phyloP scores from a whole-genome alignment of 306 rosid genomes.

The Calophaca sinica region DNA sequence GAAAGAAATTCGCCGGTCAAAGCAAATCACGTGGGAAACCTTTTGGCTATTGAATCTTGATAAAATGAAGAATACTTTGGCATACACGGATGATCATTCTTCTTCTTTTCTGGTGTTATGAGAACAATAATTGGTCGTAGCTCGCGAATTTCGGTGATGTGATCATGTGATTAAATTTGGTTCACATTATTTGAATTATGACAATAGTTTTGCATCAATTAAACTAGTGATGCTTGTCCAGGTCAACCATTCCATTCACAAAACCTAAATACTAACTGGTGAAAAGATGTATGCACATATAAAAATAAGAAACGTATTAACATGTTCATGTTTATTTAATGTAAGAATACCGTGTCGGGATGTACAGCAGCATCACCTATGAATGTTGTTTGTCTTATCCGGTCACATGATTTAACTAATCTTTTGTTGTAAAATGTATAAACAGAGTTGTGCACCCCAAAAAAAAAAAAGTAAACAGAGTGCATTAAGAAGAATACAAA shows the following conservation, averaged over 20 bases:
- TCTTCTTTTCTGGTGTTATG: slow-evolving; percentile 6
- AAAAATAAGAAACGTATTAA: slow-evolving; percentile 28
- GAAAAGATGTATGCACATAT: slow-evolving; percentile 11
- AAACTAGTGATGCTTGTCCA: slow-evolving; percentile 48
- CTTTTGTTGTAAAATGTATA: neutral
- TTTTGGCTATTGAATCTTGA: too few species aligned
- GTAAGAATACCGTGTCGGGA: slow-evolving; percentile 66
- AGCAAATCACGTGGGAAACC: too few species aligned
- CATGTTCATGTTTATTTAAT: slow-evolving; percentile 45
- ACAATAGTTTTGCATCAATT: slow-evolving; percentile 10
- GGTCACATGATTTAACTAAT: slow-evolving; percentile 36
- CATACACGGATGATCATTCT: neutral
- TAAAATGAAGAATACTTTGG: neutral
- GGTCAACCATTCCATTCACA: slow-evolving; percentile 47
- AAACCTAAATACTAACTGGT: slow-evolving; percentile 9
- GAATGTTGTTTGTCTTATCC: slow-evolving; percentile 57
- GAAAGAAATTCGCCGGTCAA: too few species aligned
- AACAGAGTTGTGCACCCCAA: too few species aligned
- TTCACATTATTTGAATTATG: slow-evolving; percentile 31
- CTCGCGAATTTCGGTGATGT: neutral
- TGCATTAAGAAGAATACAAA: too few species aligned
- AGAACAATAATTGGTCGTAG: slow-evolving; percentile 7
- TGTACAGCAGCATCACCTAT: slow-evolving; percentile 56
- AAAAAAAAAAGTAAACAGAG: too few species aligned
- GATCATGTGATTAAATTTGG: slow-evolving; percentile 30